Base-by-base conservation (phyloP, 768 basidiomycete genomes). In the Mycena epipterygia region DNA sequence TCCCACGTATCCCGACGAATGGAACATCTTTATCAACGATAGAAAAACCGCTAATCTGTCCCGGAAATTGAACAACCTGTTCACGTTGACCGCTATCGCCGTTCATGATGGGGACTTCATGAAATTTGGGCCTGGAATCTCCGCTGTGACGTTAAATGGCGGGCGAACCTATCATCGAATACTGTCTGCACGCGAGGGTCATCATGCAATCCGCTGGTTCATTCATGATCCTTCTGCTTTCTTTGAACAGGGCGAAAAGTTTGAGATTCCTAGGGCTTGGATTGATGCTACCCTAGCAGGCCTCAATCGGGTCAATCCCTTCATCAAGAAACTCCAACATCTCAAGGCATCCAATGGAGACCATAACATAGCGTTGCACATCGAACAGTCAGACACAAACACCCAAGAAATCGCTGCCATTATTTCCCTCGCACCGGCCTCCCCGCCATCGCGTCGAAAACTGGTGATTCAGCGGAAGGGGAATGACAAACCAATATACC, bases 181-280 rank as follows among this genome's bases (percentile, higher is more conserved):
- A 11, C 58, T 59, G 9, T 41, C 58, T 17, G 41, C 58, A 1
- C 44, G 49, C 17, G 32, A 61, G 9, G 60, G 60, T 11, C 44
- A 49, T 12, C 60, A 61, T 61, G 60, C 46, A 6, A 61, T 61
- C 19, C 42, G 60, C 23, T 61, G 60, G 60, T 61, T 61, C 44
- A 61, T 61, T 27, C 60, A 61, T 21, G 60, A 61, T 35, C 60
- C 60, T 2, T n/a, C 13, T 23, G n/a, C 46, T 8, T 21, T 61
- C 2, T 61, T 61, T 23, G 8, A 44, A 0, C 17, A 46, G 27
- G 60, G 60, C 3, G 8, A 23, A n/a, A 32, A 61, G 25, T 19
- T 5, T 0, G 3, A 49, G 1, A 61, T 61, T 49, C 60, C 60
- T 4, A 7, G 6, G 1, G 16, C 8, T 14, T 61, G 60, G 46